A percentile compares a stretch with the other conserved stretches of the same genome.
Conservation (phyloP, 2,329 filamentous ascomycete genomes). For the Rhexocercosporidium sp. region DNA sequence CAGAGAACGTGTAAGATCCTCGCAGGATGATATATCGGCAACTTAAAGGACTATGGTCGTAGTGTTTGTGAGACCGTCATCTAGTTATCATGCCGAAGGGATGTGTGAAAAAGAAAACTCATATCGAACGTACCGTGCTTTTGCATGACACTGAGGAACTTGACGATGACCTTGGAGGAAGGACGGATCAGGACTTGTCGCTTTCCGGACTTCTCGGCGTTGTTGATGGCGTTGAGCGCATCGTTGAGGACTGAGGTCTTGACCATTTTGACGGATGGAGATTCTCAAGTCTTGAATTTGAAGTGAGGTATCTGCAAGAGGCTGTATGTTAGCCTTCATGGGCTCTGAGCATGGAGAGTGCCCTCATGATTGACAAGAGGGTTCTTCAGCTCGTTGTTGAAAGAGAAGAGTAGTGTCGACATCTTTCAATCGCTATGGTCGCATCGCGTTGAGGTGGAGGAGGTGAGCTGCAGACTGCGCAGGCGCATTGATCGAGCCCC, state of each 20-base stretch:
- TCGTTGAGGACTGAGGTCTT: constrained; percentile 99
- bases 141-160: constrained; percentile 99
- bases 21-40: constrained; percentile 93
- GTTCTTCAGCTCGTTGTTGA: constrained; percentile 71
- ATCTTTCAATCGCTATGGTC: constrained; percentile 40
- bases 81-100: constrained; percentile 99
- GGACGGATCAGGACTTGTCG: constrained; percentile 98
- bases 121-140: constrained; percentile 83
- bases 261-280: constrained; percentile 90
- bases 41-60: constrained; percentile 99
- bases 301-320: constrained; percentile 68
- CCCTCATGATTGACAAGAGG: constrained; percentile 62
- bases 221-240: constrained; percentile 99
- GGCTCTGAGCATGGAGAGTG: constrained; percentile 71
- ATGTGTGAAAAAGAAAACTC: constrained; percentile 20
- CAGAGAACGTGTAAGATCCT: constrained; percentile 98
- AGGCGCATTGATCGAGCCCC: not conserved
- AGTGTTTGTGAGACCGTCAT: constrained; percentile 80
- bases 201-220: constrained; percentile 99
- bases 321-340: constrained; percentile 65
- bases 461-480: constrained; percentile 8
- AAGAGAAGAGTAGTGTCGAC: constrained; percentile 67
- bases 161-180: constrained; percentile 99
- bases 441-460: constrained; percentile 13
- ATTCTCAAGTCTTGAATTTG: constrained; percentile 76